Base-by-base conservation (phyloP, 805 yeast genomes). In the Jamesozyma hellenica region DNA sequence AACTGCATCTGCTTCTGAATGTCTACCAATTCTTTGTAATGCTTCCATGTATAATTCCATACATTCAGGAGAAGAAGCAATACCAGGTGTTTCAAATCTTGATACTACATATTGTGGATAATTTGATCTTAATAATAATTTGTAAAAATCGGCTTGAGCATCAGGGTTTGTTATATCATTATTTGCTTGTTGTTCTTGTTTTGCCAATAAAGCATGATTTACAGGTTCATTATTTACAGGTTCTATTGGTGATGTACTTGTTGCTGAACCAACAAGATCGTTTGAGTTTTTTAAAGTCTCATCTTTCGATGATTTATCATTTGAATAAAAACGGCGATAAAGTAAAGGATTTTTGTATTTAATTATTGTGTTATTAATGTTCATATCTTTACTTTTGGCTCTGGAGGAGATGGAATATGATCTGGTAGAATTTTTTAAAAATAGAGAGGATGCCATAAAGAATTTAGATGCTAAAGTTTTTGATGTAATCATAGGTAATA, bases 31-130 rank as follows among this genome's bases (percentile, higher is more conserved):
- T 52, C 76, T 77, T 48, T 74, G 76, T 50, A 92, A 67, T 2
- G 97, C 97, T 46, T 82, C 85, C 43, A 78, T 67, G 59, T 92
- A 92, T 29, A 83, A 66, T 45, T 71, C 72, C 39, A 86, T 77
- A 65, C 96, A 83, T 46, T 82, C 94, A 2, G 76, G 71, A 41
- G 83, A 79, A 11, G 80, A 66, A 9, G 95, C 92, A 40, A 92
- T 84, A n/a, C 95, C 95, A 0, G 92, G 82, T 8, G 94, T 82
- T 60, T 94, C 97, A 58, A 75, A 94, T 43, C 99, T 74, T 42
- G 92, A 81, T n/a, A 90, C 86, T 6, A 92, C 95, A 40, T 90
- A 80, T 52, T 87, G 95, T n/a, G 98, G 97, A 57, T 86, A 92
- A 63, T 84, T 83, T 40, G 90, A 73, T 42, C 74, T 74, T 47